Conservation (phyloP, 352 stramenopile genomes). For the Pythium plurisporium region DNA sequence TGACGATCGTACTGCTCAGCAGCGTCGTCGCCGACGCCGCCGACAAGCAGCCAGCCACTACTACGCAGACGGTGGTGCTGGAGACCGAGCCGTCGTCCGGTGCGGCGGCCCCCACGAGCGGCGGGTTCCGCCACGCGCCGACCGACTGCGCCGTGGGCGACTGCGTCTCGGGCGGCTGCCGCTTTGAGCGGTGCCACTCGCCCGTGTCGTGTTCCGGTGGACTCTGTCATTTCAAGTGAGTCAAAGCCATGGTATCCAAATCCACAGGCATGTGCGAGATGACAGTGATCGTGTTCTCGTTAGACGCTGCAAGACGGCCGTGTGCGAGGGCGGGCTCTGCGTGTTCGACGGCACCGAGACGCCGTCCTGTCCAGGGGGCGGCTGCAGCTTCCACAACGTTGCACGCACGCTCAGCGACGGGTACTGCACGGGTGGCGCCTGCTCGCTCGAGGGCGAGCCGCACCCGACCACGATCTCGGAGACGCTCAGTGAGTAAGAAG, state of each 20-base stretch:
- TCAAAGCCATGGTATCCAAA: neutral
- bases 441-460: conserved; percentile 36
- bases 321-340: conserved; percentile 49
- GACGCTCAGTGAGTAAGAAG: conserved; percentile 42
- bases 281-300: neutral
- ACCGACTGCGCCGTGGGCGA: conserved; percentile 35
- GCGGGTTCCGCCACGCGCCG: conserved; percentile 27
- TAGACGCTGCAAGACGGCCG: conserved; percentile 45
- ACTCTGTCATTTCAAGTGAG: conserved; percentile 57
- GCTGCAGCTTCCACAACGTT: conserved; percentile 49
- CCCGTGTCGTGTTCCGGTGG: conserved; percentile 43
- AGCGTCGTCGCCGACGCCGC: neutral
- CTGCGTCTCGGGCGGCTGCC: conserved; percentile 41
- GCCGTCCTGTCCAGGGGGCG: conserved; percentile 40
- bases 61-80: neutral
- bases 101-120: neutral
- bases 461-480: conserved; percentile 38
- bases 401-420: conserved; percentile 36
- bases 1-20: neutral
- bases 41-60: too few species aligned
- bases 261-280: neutral
- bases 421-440: conserved; percentile 53
- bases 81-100: neutral
- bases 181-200: conserved; percentile 44
- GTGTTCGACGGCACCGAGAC: conserved; percentile 39